phyloP scores from a whole-genome alignment of 495 filamentous ascomycete genomes.

The Melanomma pulvis-pyrius region DNA sequence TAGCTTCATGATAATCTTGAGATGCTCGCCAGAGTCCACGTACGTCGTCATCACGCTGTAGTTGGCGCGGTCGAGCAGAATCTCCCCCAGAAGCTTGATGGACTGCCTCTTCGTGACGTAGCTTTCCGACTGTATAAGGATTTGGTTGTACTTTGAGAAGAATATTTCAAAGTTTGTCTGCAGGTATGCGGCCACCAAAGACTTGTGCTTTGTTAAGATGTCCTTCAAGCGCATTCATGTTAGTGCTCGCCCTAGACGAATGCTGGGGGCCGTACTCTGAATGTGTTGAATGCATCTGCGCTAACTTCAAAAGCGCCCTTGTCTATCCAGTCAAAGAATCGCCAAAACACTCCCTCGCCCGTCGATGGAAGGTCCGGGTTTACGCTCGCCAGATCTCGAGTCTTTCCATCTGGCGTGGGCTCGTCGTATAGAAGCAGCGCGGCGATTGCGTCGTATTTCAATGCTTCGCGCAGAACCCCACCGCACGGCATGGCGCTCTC shows the following conservation, averaged over 20 bases:
- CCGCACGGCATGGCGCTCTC: constrained; percentile 94
- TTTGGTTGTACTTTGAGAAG: constrained; percentile 84
- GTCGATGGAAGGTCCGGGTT: constrained; percentile 67
- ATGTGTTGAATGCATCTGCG: constrained; percentile 96
- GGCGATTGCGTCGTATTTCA: constrained; percentile 88
- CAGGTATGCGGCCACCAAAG: constrained; percentile 81
- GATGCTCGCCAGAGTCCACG: constrained; percentile 89
- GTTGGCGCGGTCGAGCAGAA: constrained; percentile 90
- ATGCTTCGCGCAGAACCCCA: constrained; percentile 83
- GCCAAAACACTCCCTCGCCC: constrained; percentile 89
- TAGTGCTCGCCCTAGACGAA: not conserved
- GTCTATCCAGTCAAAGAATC: constrained; percentile 98
- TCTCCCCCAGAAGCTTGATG: constrained; percentile 94
- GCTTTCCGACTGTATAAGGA: constrained; percentile 86
- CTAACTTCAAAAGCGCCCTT: constrained; percentile 93
- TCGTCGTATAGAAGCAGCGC: constrained; percentile 92
- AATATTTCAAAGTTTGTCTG: constrained; percentile 86
- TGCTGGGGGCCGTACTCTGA: constrained; percentile 66
- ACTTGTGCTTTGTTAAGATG: constrained; percentile 91
- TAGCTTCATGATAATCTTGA: constrained; percentile 98
- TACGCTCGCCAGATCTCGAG: constrained; percentile 62
- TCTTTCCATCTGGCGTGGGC: constrained; percentile 60
- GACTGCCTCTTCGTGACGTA: constrained; percentile 99
- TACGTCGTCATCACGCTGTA: constrained; percentile 98
- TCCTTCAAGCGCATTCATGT: constrained; percentile 61